Conservation (phyloP, 164 flowering plant genomes). For the Houttuynia cordata region DNA sequence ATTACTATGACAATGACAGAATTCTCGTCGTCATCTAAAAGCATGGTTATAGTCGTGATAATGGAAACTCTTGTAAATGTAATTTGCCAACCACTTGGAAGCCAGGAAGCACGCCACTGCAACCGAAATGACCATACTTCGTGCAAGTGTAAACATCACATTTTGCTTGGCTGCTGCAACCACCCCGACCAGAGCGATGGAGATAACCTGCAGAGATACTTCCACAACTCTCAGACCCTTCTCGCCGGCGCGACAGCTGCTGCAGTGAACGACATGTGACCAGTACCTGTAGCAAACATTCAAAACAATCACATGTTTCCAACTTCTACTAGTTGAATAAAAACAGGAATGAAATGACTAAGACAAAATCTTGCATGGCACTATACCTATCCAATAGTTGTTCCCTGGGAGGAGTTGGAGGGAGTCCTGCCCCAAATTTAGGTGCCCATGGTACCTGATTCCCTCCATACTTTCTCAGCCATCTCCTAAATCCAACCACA, state of each 20-base stretch:
- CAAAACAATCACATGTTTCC: too few species aligned
- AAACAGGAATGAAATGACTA: too few species aligned
- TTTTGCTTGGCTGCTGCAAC: too few species aligned
- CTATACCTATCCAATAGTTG: slow-evolving; percentile 72
- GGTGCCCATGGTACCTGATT: slow-evolving; percentile 44
- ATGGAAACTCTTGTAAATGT: too few species aligned
- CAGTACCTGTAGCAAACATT: slow-evolving; percentile 45
- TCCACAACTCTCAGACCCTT: slow-evolving; percentile 49
- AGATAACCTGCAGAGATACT: slow-evolving; percentile 39
- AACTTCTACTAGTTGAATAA: too few species aligned
- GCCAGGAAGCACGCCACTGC: slow-evolving; percentile 19
- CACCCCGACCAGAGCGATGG: slow-evolving; percentile 43
- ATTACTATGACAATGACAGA: too few species aligned
- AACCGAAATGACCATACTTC: slow-evolving; percentile 24
- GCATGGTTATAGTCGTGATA: slow-evolving; percentile 65
- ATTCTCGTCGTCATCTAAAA: too few species aligned
- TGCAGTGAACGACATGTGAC: slow-evolving; percentile 79
- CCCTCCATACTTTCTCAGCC: slow-evolving; percentile 68
- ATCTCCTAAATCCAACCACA: slow-evolving; percentile 61
- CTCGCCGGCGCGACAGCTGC: slow-evolving; percentile 57
- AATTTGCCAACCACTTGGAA: slow-evolving; percentile 64
- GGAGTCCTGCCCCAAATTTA: slow-evolving; percentile 41
- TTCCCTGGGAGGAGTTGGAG: slow-evolving; percentile 69
- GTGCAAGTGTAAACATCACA: slow-evolving; percentile 27
- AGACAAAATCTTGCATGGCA: too few species aligned